These are phyloP conservation scores for Bullera alba DNA, from an alignment of 768 basidiomycete genomes.

Conservation along the genomic window DNA sequence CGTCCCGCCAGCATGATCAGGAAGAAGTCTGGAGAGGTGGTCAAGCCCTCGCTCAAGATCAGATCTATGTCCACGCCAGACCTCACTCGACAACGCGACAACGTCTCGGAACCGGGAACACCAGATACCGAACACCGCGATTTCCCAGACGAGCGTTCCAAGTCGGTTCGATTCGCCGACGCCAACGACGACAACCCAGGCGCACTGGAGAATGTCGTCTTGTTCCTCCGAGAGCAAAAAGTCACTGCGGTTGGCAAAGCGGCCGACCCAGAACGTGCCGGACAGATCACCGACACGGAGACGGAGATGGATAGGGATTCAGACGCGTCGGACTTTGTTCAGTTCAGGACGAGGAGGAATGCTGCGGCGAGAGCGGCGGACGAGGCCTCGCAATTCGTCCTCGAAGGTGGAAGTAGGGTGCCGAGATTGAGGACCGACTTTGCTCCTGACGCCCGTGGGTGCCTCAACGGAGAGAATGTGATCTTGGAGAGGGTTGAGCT, in stretches of 20 bases:
- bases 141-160: constrained; percentile 50
- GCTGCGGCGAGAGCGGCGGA: constrained; percentile 35
- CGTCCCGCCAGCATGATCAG: constrained; percentile 54
- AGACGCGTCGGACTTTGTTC: constrained; percentile 38
- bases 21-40: constrained; percentile 89
- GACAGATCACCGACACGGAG: constrained; percentile 49
- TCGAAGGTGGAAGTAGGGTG: constrained; percentile 37
- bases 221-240: constrained; percentile 89
- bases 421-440: constrained; percentile 41
- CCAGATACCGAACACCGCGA: constrained; percentile 48
- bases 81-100: constrained; percentile 49
- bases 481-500: constrained; percentile 48
- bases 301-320: constrained; percentile 52
- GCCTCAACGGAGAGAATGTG: constrained; percentile 42
- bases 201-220: constrained; percentile 83
- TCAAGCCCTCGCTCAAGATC: constrained; percentile 83
- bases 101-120: constrained; percentile 66
- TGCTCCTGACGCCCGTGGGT: constrained; percentile 25
- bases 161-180: constrained; percentile 73
- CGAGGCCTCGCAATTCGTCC: constrained; percentile 24
- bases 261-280: constrained; percentile 52
- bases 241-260: constrained; percentile 73
- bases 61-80: constrained; percentile 52
- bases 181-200: constrained; percentile 51
- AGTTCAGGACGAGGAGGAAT: constrained; percentile 39